A percentile compares a stretch with the other conserved stretches of the same genome.
These are phyloP conservation scores for Omphalea diandra DNA, from an alignment of 441 rosid genomes.

Conservation along the genomic window DNA sequence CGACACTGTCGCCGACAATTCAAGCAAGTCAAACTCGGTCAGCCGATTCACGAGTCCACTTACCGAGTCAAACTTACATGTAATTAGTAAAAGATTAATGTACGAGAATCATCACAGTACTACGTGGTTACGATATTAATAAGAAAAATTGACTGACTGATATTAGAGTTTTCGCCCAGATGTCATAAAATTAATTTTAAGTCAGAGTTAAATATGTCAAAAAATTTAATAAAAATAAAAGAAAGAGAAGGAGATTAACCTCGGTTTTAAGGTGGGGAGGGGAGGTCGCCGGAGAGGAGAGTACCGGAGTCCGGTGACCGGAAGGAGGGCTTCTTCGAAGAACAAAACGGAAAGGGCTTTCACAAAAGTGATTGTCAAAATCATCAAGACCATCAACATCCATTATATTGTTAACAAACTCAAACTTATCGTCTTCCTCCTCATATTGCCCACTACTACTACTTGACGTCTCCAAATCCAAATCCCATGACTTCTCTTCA, in stretches of 20 bases:
- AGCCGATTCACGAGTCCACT: slow-evolving; percentile 35
- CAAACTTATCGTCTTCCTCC: slow-evolving; percentile 25
- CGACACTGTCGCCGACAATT: slow-evolving; percentile 34
- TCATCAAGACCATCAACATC: slow-evolving; percentile 25
- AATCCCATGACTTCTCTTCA: slow-evolving; percentile 62
- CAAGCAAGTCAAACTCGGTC: slow-evolving; percentile 34
- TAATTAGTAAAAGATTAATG: no score
- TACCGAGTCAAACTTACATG: background rate
- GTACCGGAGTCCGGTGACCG: slow-evolving; percentile 61
- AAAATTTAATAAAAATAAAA: no score
- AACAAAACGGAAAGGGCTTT: slow-evolving; percentile 72
- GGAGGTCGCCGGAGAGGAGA: slow-evolving; percentile 60
- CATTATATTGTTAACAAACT: slow-evolving; percentile 25
- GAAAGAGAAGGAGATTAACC: slow-evolving; percentile 40
- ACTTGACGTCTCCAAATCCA: slow-evolving; percentile 54
- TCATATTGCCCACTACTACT: slow-evolving; percentile 52
- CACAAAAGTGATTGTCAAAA: slow-evolving; percentile 46
- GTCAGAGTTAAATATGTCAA: no score
- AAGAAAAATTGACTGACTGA: no score
- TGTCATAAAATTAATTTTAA: no score
- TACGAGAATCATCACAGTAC: no score
- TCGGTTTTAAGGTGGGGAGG: slow-evolving; percentile 45
- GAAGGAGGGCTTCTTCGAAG: slow-evolving; percentile 48
- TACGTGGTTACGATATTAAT: no score
- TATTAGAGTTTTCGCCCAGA: no score